These are phyloP conservation scores for Neofusicoccum parvum DNA, from an alignment of 2,329 filamentous ascomycete species.

Conservation along the genomic window DNA sequence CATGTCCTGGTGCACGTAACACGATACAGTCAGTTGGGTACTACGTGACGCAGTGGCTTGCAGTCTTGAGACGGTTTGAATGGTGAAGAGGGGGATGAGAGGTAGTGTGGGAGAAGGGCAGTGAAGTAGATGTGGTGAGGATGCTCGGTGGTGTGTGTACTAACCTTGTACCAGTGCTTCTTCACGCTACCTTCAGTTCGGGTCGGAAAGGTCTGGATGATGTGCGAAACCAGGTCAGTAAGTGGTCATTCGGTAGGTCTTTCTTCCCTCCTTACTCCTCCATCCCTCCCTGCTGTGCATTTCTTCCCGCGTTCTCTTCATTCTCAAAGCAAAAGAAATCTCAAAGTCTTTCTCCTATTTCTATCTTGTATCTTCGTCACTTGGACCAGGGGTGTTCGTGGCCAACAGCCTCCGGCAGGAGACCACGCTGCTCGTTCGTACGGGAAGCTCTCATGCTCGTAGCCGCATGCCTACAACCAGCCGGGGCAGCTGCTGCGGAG, in stretches of 20 bases:
- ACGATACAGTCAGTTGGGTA: slow-evolving; percentile 12
- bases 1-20: slow-evolving; percentile 73
- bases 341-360: background rate
- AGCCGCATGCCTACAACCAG: background rate
- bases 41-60: slow-evolving; percentile 13
- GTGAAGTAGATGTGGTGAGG: background rate
- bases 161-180: slow-evolving; percentile 97
- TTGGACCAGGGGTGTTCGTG: too few relatives aligned
- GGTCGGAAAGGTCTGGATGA: slow-evolving; percentile 76
- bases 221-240: slow-evolving; percentile 5
- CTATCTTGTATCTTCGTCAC: background rate
- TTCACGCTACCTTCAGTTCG: slow-evolving; percentile 97
- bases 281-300: background rate
- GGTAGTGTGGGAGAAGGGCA: background rate
- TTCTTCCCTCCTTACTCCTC: background rate
- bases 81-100: background rate
- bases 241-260: background rate
- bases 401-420: background rate
- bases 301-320: background rate
- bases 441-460: background rate
- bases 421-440: background rate
- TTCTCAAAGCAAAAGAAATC: background rate
- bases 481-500: background rate
- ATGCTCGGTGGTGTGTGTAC: background rate
- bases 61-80: background rate